These are phyloP conservation scores for Cymbopogon citratus DNA, from an alignment of 176 grass and related monocot genomes.

Conservation along the genomic window DNA sequence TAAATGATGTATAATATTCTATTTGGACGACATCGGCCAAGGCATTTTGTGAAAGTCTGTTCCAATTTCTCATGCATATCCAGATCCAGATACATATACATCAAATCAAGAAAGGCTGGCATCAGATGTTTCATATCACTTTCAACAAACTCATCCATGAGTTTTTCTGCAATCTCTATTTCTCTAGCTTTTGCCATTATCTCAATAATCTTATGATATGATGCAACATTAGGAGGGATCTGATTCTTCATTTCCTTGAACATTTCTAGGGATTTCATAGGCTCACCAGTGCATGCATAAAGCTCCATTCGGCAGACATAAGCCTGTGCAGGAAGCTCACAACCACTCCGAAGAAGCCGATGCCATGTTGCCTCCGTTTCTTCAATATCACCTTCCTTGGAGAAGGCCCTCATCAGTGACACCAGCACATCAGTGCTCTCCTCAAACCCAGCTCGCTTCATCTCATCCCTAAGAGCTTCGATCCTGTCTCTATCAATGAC, in stretches of 20 bases:
- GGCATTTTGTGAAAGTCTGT: conserved; percentile 62
- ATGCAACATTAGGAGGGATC: conserved; percentile 54
- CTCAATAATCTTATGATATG: conserved; percentile 95
- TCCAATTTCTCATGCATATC: conserved; percentile 78
- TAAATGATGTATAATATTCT: conserved; percentile 72
- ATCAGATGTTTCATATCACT: conserved; percentile 83
- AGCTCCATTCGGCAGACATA: conserved; percentile 92
- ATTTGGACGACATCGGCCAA: conserved; percentile 64
- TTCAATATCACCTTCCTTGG: conserved; percentile 77
- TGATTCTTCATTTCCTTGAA: conserved; percentile 76
- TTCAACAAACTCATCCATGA: conserved; percentile 68
- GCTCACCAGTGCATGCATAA: conserved; percentile 49
- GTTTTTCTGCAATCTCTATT: conserved; percentile 53
- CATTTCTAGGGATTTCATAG: conserved; percentile 85
- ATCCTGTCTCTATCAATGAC: conserved; percentile 75
- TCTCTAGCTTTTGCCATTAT: conserved; percentile 61
- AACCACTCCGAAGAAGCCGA: conserved; percentile 54
- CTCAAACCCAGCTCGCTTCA: conserved; percentile 53
- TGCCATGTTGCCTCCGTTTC: conserved; percentile 79
- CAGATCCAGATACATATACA: conserved; percentile 78
- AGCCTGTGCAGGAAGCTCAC: conserved; percentile 56
- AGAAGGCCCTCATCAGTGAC: conserved; percentile 82
- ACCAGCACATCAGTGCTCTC: conserved; percentile 77
- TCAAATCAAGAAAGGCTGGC: conserved; percentile 78
- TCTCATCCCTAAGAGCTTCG: conserved; percentile 59